Conservation (phyloP, 148 eudicot species). For the Heliamphora exappendiculata region DNA sequence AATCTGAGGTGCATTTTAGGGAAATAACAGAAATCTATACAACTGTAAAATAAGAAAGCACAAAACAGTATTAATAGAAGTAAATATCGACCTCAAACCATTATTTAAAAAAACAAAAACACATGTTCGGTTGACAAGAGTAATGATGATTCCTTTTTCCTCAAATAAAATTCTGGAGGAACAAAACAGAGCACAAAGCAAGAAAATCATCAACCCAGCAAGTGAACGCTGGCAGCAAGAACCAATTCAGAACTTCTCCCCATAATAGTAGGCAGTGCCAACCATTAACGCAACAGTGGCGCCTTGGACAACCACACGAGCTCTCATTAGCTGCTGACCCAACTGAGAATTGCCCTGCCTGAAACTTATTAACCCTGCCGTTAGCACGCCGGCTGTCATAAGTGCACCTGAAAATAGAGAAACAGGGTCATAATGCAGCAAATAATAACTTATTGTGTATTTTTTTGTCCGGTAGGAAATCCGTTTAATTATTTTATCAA, state of each 20-base stretch:
- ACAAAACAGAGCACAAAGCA: neutral
- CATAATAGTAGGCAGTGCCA: conserved; percentile 73
- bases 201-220: neutral
- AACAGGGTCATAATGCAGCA: neutral
- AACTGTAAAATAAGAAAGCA: too few species aligned
- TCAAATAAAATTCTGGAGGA: neutral
- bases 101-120: neutral
- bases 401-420: conserved; percentile 62
- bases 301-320: conserved; percentile 88
- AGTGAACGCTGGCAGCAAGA: neutral
- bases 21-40: too few species aligned
- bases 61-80: too few species aligned
- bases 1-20: too few species aligned
- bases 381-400: conserved; percentile 79
- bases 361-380: conserved; percentile 86
- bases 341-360: conserved; percentile 66
- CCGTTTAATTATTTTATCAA: too few species aligned
- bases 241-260: conserved; percentile 38
- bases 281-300: conserved; percentile 93
- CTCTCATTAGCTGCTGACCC: conserved; percentile 90
- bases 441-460: too few species aligned
- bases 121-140: neutral
- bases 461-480: too few species aligned
- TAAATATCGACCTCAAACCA: neutral
- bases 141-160: neutral